phyloP scores from a whole-genome alignment of 768 basidiomycete species.

The Lactarius quietus region DNA sequence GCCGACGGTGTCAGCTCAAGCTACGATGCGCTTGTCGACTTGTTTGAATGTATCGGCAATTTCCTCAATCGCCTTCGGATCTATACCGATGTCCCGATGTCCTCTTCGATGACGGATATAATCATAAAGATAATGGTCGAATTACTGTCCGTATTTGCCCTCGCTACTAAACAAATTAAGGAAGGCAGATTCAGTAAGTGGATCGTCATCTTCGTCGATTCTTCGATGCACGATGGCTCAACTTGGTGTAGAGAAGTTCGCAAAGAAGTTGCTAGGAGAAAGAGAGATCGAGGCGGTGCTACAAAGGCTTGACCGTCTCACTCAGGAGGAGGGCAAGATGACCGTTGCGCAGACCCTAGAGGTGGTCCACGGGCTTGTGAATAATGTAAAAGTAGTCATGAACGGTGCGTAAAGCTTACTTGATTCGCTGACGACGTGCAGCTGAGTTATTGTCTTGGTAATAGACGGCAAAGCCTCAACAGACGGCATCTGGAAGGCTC shows the following conservation, averaged over 20 bases:
- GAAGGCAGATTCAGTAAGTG: slow-evolving; percentile 6
- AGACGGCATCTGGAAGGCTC: not conserved
- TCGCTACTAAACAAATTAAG: slow-evolving; percentile 7
- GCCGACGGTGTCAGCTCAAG: not conserved
- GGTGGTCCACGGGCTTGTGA: not conserved
- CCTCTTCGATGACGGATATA: not conserved
- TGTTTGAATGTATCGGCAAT: slow-evolving; percentile 6
- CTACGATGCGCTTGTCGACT: not conserved
- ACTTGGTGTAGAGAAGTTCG: not conserved
- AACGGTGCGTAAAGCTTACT: not conserved
- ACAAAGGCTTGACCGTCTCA: not conserved
- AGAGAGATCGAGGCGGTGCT: not conserved
- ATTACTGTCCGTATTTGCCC: not conserved
- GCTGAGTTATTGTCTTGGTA: not conserved
- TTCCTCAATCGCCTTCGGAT: slow-evolving; percentile 7
- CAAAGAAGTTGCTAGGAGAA: slow-evolving; percentile 6
- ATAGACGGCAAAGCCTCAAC: not conserved
- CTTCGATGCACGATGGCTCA: not conserved
- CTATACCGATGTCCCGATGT: not conserved
- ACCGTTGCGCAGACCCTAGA: slow-evolving; percentile 1
- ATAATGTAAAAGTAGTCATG: slow-evolving; percentile 1
- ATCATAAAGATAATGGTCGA: slow-evolving; percentile 1
- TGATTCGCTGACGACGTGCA: not conserved
- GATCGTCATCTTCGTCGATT: too few species aligned
- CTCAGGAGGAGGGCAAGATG: not conserved